Evolutionary conservation across 305 asterid genomes (phyloP).

Genomic region (Solanum hybrid): DNA sequence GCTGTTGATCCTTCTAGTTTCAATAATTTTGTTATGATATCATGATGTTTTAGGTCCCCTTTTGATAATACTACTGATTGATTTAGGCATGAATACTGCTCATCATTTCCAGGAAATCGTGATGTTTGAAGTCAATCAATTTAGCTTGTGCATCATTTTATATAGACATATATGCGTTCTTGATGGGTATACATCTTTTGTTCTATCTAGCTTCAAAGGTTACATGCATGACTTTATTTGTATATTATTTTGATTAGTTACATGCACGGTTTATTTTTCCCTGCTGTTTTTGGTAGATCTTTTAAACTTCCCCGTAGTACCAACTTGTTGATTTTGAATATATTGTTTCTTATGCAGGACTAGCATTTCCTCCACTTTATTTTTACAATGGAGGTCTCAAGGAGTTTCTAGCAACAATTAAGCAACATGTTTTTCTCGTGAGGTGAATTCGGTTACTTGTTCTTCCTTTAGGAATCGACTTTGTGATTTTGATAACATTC

Average conservation of each 20-base stretch:
- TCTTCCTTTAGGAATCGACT: constrained; percentile 1
- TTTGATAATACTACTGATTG: neutral
- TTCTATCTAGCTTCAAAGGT: neutral
- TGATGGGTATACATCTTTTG: neutral
- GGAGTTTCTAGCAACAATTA: constrained; percentile 64
- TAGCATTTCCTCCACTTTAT: constrained; percentile 80
- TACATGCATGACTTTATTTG: neutral
- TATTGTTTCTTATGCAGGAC: constrained; percentile 35
- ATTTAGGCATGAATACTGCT: neutral
- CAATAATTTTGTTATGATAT: neutral
- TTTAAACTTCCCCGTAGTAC: neutral
- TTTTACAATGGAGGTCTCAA: constrained; percentile 80
- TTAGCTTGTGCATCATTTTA: neutral
- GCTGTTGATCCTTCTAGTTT: neutral
- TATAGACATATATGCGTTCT: neutral
- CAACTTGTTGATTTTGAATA: neutral
- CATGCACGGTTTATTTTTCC: neutral
- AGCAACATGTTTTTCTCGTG: constrained; percentile 61
- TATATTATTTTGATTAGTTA: neutral
- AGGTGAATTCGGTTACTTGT: constrained; percentile 35
- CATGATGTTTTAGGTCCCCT: neutral
- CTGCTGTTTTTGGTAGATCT: neutral
- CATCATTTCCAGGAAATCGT: neutral
- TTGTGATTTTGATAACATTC: neutral
- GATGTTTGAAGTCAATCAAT: neutral